A percentile compares a stretch with the other conserved stretches of the same genome.
Conservation (phyloP, 2,329 filamentous ascomycete genomes). For the Aureobasidium leucospermi region DNA sequence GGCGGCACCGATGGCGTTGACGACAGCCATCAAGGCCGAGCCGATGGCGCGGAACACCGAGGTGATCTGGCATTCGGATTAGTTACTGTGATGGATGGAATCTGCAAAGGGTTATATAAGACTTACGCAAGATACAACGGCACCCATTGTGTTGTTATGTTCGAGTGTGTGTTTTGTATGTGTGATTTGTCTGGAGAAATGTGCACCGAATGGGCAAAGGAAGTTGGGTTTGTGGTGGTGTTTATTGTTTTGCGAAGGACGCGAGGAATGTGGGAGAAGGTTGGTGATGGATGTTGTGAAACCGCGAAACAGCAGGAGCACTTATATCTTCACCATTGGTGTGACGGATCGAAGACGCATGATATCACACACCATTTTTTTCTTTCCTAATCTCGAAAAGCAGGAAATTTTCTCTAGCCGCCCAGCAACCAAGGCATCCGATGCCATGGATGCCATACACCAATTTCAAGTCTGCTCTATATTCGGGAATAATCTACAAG, state of each 20-base stretch:
- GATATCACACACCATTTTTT: conserved; percentile 3
- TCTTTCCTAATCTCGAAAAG: background rate
- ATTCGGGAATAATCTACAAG: conserved; percentile 7
- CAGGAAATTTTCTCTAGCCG: background rate
- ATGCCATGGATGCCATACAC: background rate
- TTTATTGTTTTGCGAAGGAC: background rate
- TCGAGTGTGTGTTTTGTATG: background rate
- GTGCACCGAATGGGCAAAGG: background rate
- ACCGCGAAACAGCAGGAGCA: conserved; percentile 10
- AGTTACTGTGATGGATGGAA: conserved; percentile 15
- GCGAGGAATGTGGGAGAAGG: conserved; percentile 6
- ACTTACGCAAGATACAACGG: conserved; percentile 76
- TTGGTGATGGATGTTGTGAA: background rate
- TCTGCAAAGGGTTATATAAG: background rate
- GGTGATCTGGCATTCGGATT: conserved; percentile 29
- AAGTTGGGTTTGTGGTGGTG: background rate
- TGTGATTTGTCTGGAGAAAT: background rate
- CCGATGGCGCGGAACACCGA: conserved; percentile 41
- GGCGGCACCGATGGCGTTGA: conserved; percentile 39
- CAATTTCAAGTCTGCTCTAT: background rate
- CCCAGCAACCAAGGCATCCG: conserved; percentile 6
- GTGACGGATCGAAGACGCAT: background rate
- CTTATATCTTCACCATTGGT: conserved; percentile 1
- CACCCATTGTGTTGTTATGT: conserved; percentile 55
- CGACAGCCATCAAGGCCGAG: conserved; percentile 40